Base-by-base conservation (phyloP, 768 basidiomycete genomes). In the Dictyophora rubrovolvata region DNA sequence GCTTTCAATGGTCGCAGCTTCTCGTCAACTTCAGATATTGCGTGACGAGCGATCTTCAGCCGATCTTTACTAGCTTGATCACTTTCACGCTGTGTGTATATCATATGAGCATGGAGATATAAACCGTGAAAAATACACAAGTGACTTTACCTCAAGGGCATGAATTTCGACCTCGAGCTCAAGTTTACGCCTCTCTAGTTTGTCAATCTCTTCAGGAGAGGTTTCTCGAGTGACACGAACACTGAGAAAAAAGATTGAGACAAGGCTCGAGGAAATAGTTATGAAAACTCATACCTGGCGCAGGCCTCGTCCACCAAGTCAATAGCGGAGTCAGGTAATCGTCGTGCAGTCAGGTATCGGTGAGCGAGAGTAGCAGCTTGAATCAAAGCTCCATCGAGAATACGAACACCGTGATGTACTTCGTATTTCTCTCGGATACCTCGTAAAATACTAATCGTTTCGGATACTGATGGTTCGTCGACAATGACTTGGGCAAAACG, bases 161-260 rank as follows among this genome's bases (percentile, higher is more conserved):
- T 96, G 93, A 20, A 96, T 88, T 68, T 96, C 95, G 18, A 98
- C 85, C 67, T 97, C 89, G 28, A 98, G 79, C 67, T 95, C 90
- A 34, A 97, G 80, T 70, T 89, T 93, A 54, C 79, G 79, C 18
- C 93, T 84, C 67, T 95, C 90, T 17, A 97, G 78, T 63, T 86
- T 85, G 73, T 98, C 95, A 65, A 98, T 89, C 2, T 80, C 87
- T 72, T 98, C 95, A 0, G 95, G 95, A 60, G 89, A 83, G 0
- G 93, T 97, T 74, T 99, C 95, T 48, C 92, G 85, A 23, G 90
- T 90, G 22, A 97, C 92, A 60, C 93, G 88, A 28, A 87, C 86
- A 65, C 86, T 89, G 56, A n/a, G 18, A 16, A 37, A 49, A 3
- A 62, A n/a, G 5, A 18, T 1, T 55, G 21, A 17, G 54, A 48